A percentile compares a stretch with the other conserved stretches of the same genome.
phyloP scores from a whole-genome alignment of 768 basidiomycete species.

The Mycena indigotica region DNA sequence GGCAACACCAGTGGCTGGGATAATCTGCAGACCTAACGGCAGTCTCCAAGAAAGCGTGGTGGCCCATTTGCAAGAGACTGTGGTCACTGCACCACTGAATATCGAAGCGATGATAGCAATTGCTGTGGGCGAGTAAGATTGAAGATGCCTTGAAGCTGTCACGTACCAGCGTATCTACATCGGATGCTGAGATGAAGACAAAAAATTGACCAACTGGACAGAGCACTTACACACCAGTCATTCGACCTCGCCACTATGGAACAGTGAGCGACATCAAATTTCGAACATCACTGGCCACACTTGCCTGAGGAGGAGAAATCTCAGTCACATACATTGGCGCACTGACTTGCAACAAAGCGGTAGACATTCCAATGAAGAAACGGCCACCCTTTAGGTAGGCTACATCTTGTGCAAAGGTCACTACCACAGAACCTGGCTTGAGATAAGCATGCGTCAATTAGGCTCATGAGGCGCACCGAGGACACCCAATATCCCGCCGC shows the following conservation, averaged over 20 bases:
- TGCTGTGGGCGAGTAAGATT: background rate
- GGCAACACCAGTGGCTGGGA: constrained; percentile 10
- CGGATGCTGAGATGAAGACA: background rate
- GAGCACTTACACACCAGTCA: constrained; percentile 50
- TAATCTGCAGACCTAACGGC: constrained; percentile 17
- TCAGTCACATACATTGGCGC: constrained; percentile 56
- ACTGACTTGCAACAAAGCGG: constrained; percentile 47
- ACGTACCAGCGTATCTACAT: constrained; percentile 38
- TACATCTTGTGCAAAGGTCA: constrained; percentile 45
- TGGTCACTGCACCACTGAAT: constrained; percentile 10
- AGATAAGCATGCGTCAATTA: too few relatives aligned
- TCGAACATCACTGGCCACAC: too few relatives aligned
- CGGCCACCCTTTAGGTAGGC: constrained; percentile 54
- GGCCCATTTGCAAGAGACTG: constrained; percentile 3
- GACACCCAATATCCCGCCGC: constrained; percentile 43
- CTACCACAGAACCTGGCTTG: constrained; percentile 47
- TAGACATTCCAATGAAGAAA: constrained; percentile 57
- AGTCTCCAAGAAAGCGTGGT: constrained; percentile 16
- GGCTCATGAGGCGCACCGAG: constrained; percentile 38
- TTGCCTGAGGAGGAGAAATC: constrained; percentile 57
- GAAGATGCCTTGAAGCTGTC: constrained; percentile 14
- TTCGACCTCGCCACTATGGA: constrained; percentile 49
- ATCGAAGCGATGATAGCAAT: constrained; percentile 10
- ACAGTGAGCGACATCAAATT: background rate
- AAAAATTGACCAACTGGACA: constrained; percentile 8